Percentiles rank a stretch among this genome's conserved stretches.
phyloP scores from a whole-genome alignment of 2,329 filamentous ascomycete species.

The Sarocladium strictum region DNA sequence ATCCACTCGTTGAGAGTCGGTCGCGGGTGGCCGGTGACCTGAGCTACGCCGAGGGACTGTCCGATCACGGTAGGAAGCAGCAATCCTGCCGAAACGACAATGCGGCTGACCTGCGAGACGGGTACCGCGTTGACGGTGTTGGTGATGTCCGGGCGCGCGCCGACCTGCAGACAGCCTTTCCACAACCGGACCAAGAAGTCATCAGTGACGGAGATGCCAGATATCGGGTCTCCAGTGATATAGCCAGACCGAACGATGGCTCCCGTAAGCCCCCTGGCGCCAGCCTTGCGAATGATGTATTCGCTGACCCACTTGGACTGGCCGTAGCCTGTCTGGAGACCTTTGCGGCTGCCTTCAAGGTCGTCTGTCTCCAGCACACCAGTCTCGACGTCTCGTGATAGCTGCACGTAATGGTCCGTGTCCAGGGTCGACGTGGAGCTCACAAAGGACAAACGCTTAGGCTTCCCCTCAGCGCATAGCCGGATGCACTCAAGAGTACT shows the following conservation, averaged over 20 bases:
- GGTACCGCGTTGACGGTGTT: conserved; percentile 91
- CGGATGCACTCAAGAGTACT: conserved; percentile 70
- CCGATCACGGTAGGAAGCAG: too few species aligned
- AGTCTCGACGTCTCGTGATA: too few species aligned
- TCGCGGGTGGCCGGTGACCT: too few species aligned
- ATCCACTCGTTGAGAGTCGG: too few species aligned
- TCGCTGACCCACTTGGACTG: conserved; percentile 82
- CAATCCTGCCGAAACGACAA: too few species aligned
- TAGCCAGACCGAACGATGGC: conserved; percentile 80
- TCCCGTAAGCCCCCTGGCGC: conserved; percentile 67
- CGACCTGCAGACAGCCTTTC: conserved; percentile 82
- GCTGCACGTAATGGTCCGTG: conserved; percentile 70
- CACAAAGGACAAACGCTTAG: conserved; percentile 74
- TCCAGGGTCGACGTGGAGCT: conserved; percentile 75
- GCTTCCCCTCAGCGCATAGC: conserved; percentile 69
- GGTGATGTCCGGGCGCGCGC: conserved; percentile 64
- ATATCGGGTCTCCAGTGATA: conserved; percentile 65
- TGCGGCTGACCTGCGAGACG: too few species aligned
- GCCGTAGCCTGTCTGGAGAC: conserved; percentile 82
- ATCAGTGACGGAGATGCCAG: conserved; percentile 72
- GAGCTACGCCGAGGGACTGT: too few species aligned
- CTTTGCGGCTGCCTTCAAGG: conserved; percentile 66
- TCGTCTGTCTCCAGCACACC: conserved; percentile 72
- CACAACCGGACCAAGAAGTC: conserved; percentile 84
- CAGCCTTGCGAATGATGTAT: conserved; percentile 70